Evolutionary conservation across 345 rosid genomes (phyloP), one percentile per base, ranked within the genome.

Genomic region (Rhizophora mangle): DNA sequence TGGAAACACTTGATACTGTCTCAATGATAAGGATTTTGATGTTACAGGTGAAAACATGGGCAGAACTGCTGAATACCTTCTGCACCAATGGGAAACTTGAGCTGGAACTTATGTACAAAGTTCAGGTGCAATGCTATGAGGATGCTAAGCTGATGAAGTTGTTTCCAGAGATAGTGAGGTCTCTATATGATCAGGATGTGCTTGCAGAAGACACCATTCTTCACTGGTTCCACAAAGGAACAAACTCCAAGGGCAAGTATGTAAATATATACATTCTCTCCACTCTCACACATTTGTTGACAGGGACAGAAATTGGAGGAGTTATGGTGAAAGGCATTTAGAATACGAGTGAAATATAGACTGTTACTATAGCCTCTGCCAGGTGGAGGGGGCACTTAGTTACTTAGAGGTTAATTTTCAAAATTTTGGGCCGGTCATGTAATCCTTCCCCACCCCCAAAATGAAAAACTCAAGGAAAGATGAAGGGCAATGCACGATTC

Each of bases 141-240:
- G 99, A 95, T 75, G 92, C 98, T 11, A 96, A 96, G 82, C 89
- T 96, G 75, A 86, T 92, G 98, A 96, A 96, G 81, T 81, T 95
- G 54, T 95, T 95, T 74, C 97, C 97, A 3, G 99, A 92, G 75
- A 87, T 90, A 51, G 88, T 92, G 68, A 87, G 89, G 72, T 78
- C 91, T 30, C 93, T 96, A 32, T 96, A 96, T 72, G 97, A 92
- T 3, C 87, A 90, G 36, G 99, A 96, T 78, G 96, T 96, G 32
- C 99, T 96, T 54, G 98, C 90, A 0, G 99, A 96, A 76, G 97
- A 89, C 81, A 92, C 96, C 72, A 83, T 96, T 77, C 91, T 92
- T 74, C 80, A 78, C 78, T 96, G 97, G 99, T 90, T 82, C 85
- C 90, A 87, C 49, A 92, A 85, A 80, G 99, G 99, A 60, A 84